Evolutionary conservation across 805 yeast genomes (phyloP).

Genomic region (Wickerhamiella australiensis): DNA sequence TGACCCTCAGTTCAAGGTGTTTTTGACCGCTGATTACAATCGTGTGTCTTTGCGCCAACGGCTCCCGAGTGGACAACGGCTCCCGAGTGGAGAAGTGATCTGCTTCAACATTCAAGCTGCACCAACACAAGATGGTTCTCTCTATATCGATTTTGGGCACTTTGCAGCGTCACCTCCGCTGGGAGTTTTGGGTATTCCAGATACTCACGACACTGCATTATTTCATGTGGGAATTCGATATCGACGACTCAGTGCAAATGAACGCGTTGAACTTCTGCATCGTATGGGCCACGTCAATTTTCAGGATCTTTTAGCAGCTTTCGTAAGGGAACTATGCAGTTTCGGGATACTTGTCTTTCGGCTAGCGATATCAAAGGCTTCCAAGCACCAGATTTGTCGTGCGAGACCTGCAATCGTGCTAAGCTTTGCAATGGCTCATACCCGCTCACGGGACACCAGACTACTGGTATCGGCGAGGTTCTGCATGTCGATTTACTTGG

Average conservation of each 20-base stretch:
- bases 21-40: background rate
- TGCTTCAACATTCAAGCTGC: background rate
- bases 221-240: background rate
- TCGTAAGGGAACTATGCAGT: background rate
- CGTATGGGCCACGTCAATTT: background rate
- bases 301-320: background rate
- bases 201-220: background rate
- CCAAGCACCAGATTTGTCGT: background rate
- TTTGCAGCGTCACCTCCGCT: background rate
- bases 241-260: no score
- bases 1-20: background rate
- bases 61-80: background rate
- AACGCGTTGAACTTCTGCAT: background rate
- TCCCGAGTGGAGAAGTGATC: no score
- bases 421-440: background rate
- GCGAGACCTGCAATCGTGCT: background rate
- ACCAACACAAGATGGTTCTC: background rate
- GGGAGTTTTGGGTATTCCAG: background rate
- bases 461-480: background rate
- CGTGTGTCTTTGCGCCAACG: background rate
- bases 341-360: background rate
- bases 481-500: background rate
- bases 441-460: background rate
- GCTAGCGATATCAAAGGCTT: background rate
- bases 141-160: background rate